Conservation (phyloP, 2,329 filamentous ascomycete genomes). For the Rhinocladiella similis region DNA sequence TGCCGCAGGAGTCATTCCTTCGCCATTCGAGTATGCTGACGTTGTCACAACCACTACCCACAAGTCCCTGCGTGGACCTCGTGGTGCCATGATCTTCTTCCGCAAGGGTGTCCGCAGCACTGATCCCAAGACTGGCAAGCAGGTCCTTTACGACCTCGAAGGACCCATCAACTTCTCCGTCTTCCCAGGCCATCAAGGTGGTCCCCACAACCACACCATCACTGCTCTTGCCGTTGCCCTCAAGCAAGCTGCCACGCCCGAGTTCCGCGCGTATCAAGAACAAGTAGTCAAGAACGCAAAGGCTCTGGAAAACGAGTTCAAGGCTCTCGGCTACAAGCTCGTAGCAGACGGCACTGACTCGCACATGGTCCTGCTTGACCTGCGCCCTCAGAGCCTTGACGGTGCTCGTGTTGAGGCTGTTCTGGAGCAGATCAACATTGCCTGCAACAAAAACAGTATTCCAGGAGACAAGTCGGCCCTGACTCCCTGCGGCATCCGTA, state of each 20-base stretch:
- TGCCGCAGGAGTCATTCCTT: constrained; percentile 87
- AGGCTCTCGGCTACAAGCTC: constrained; percentile 84
- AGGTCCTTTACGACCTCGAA: constrained; percentile 90
- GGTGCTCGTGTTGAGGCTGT: constrained; percentile 90
- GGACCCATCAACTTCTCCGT: constrained; percentile 97
- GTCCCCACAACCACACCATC: constrained; percentile 99
- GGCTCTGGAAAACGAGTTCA: constrained; percentile 71
- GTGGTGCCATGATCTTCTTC: constrained; percentile 99
- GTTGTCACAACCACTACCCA: constrained; percentile 98
- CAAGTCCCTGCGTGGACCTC: constrained; percentile 96
- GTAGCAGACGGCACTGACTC: constrained; percentile 96
- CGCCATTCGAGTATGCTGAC: constrained; percentile 88
- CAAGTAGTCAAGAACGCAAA: constrained; percentile 93
- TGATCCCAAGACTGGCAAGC: constrained; percentile 87
- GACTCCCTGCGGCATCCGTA: constrained; percentile 86
- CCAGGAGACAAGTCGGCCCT: constrained; percentile 93
- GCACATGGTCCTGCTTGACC: constrained; percentile 93
- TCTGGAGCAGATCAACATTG: constrained; percentile 88
- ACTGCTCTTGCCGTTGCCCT: constrained; percentile 92
- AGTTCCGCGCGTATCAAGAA: constrained; percentile 93
- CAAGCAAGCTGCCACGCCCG: constrained; percentile 84
- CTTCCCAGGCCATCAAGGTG: constrained; percentile 98
- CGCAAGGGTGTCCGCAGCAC: constrained; percentile 91
- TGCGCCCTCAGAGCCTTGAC: constrained; percentile 83
- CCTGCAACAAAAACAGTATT: constrained; percentile 99